phyloP scores from a whole-genome alignment of 352 stramenopile species.

The Detonula confervacea region DNA sequence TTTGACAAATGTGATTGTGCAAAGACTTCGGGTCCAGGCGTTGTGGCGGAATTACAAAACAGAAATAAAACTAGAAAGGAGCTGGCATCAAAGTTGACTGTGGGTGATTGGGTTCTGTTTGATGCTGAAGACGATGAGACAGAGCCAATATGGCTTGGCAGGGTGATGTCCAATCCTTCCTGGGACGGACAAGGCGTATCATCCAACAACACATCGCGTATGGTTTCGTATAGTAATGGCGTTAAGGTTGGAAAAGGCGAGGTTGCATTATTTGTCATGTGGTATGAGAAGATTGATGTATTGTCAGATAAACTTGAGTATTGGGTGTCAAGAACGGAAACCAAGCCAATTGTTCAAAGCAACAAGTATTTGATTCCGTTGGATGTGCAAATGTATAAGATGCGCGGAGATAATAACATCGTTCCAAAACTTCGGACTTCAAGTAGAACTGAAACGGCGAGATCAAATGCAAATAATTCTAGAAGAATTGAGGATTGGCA shows the following conservation, averaged over 20 bases:
- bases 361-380: not conserved
- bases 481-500: not conserved
- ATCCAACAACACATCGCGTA: not conserved
- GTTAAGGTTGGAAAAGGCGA: not conserved
- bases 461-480: too few relatives aligned
- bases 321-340: not conserved
- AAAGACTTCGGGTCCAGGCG: not conserved
- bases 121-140: not conserved
- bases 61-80: not conserved
- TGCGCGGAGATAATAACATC: not conserved
- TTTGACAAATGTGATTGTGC: not conserved
- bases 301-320: not conserved
- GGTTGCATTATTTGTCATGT: not conserved
- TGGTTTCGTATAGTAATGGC: not conserved
- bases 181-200: too few relatives aligned
- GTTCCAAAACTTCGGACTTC: not conserved
- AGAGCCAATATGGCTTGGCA: not conserved
- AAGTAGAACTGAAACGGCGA: too few relatives aligned
- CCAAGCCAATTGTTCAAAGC: not conserved
- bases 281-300: not conserved
- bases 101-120: not conserved
- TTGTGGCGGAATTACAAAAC: not conserved
- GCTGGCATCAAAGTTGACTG: not conserved
- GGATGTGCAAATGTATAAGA: too few relatives aligned
- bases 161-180: not conserved